These are phyloP conservation scores for Lithohypha guttulata DNA, from an alignment of 2,329 filamentous ascomycete genomes.

Conservation along the genomic window DNA sequence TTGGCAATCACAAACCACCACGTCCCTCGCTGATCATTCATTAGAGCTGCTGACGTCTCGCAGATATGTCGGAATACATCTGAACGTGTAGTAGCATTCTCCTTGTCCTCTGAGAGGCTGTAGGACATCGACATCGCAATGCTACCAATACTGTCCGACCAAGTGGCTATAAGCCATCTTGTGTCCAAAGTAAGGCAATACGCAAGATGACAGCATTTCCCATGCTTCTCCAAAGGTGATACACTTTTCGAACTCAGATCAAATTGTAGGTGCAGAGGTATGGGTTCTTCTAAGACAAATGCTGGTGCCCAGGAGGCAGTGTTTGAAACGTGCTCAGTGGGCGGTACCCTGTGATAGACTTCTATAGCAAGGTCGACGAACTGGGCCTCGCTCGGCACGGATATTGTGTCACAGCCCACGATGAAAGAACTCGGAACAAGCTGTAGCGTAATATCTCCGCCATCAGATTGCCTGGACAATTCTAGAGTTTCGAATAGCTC, in stretches of 20 bases:
- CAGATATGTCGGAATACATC: constrained; percentile 48
- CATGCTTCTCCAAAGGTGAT: constrained; percentile 45
- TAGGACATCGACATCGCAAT: constrained; percentile 46
- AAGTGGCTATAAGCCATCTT: constrained; percentile 48
- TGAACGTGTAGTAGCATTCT: constrained; percentile 26
- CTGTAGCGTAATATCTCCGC: constrained; percentile 46
- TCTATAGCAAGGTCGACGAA: constrained; percentile 44
- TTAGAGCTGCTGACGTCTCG: constrained; percentile 45
- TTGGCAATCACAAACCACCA: constrained; percentile 48
- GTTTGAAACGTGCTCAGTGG: constrained; percentile 24
- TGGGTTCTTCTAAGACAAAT: constrained; percentile 42
- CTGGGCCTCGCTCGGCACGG: constrained; percentile 39
- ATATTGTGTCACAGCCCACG: constrained; percentile 40
- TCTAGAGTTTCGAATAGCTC: constrained; percentile 45
- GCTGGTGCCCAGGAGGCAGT: constrained; percentile 41
- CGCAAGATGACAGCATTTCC: constrained; percentile 47
- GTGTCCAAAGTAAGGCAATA: constrained; percentile 46
- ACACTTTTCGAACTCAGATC: constrained; percentile 41
- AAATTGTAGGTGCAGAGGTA: constrained; percentile 46
- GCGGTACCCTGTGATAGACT: constrained; percentile 48
- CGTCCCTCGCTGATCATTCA: constrained; percentile 40
- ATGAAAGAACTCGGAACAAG: constrained; percentile 47
- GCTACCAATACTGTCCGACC: constrained; percentile 47
- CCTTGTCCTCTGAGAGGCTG: constrained; percentile 25
- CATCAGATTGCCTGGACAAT: constrained; percentile 9